Evolutionary conservation across 78 protist genomes (phyloP).

Genomic region (Parvularia atlantis): DNA sequence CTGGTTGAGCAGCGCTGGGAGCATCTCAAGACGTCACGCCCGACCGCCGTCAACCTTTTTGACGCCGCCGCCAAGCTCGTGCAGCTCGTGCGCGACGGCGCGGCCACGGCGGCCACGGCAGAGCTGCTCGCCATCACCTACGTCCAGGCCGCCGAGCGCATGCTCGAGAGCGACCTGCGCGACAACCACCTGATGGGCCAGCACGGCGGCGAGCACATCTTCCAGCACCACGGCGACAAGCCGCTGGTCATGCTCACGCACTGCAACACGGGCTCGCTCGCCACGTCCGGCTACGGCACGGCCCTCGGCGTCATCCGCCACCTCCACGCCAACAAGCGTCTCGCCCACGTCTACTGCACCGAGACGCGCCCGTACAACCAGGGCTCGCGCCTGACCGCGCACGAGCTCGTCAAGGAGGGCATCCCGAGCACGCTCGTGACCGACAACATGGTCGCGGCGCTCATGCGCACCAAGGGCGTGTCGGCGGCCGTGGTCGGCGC

Average conservation of each 20-base stretch:
- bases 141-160: constrained; percentile 2
- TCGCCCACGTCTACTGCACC: constrained; percentile 31
- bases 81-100: not conserved
- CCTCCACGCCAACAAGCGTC: constrained; percentile 3
- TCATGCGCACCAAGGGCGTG: constrained; percentile 7
- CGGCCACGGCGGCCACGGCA: not conserved
- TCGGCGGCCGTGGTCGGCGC: constrained; percentile 55
- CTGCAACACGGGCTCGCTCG: constrained; percentile 70
- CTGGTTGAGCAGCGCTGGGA: constrained; percentile 1
- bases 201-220: constrained; percentile 25
- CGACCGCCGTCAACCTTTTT: constrained; percentile 65
- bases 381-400: constrained; percentile 55
- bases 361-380: constrained; percentile 66
- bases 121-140: not conserved
- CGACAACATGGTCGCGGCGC: constrained; percentile 34
- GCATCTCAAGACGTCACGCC: constrained; percentile 38
- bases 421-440: constrained; percentile 40
- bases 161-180: constrained; percentile 17
- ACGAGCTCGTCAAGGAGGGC: constrained; percentile 32
- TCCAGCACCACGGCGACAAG: not conserved
- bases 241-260: constrained; percentile 26
- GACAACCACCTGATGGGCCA: constrained; percentile 17
- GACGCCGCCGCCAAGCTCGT: constrained; percentile 22
- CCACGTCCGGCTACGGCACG: constrained; percentile 62
- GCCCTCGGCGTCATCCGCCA: constrained; percentile 58